Percentiles rank a stretch among this genome's conserved stretches.
Evolutionary conservation across 352 stramenopile genomes (phyloP).

Genomic region (Phytophthora citrophthora): DNA sequence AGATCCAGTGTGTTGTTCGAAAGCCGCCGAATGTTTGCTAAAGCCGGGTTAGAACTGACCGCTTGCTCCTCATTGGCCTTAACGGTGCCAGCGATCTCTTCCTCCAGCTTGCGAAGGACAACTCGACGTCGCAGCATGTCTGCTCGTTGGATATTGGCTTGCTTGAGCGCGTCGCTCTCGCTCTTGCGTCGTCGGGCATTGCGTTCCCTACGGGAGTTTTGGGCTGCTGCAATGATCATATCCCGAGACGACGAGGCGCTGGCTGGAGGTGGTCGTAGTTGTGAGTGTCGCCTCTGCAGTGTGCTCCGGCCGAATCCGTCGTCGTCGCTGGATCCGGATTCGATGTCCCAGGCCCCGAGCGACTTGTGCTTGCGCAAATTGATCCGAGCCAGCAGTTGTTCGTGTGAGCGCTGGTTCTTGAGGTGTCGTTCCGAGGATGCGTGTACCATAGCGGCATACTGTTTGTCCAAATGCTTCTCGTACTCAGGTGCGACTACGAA

Average conservation of each 20-base stretch:
- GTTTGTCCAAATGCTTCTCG: slow-evolving; percentile 71
- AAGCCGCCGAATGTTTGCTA: slow-evolving; percentile 20
- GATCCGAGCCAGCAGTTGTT: slow-evolving; percentile 27
- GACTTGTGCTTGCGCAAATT: slow-evolving; percentile 47
- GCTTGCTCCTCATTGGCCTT: slow-evolving; percentile 54
- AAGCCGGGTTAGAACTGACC: slow-evolving; percentile 11
- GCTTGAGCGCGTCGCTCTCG: slow-evolving; percentile 67
- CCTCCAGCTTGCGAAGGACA: slow-evolving; percentile 68
- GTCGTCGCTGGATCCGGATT: slow-evolving; percentile 54
- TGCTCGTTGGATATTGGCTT: slow-evolving; percentile 56
- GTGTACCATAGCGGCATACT: slow-evolving; percentile 52
- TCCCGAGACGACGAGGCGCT: slow-evolving; percentile 19
- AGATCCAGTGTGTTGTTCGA: slow-evolving; percentile 40
- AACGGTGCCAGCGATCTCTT: slow-evolving; percentile 76
- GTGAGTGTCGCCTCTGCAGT: slow-evolving; percentile 25
- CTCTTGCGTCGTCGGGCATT: slow-evolving; percentile 68
- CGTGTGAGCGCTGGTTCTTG: slow-evolving; percentile 27
- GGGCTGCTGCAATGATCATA: slow-evolving; percentile 17
- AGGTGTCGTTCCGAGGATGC: slow-evolving; percentile 35
- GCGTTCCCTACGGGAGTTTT: slow-evolving; percentile 28
- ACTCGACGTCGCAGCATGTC: slow-evolving; percentile 74
- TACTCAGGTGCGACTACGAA: slow-evolving; percentile 82
- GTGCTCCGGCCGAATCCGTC: slow-evolving; percentile 21
- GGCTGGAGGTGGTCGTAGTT: slow-evolving; percentile 24
- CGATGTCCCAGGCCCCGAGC: slow-evolving; percentile 52